Percentiles rank a stretch among this genome's conserved stretches.
Evolutionary conservation across 441 rosid genomes (phyloP).

Genomic region (Jatropha multifida): DNA sequence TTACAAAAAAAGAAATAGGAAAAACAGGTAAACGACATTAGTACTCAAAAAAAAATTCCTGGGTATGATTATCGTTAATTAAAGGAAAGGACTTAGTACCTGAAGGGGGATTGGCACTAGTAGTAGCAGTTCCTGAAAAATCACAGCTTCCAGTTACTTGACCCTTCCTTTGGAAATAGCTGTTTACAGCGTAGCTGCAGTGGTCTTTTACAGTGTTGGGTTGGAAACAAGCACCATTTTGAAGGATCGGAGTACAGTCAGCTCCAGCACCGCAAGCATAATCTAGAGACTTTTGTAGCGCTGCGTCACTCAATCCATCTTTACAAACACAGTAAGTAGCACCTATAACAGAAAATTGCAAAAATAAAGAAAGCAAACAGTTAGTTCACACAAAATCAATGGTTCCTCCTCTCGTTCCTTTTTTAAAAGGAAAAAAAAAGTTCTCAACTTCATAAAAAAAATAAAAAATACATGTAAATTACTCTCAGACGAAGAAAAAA

Average conservation of each 20-base stretch:
- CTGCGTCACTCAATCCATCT: slow-evolving; percentile 55
- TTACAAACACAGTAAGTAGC: slow-evolving; percentile 81
- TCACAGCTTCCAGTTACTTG: slow-evolving; percentile 65
- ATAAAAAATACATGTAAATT: too few relatives aligned
- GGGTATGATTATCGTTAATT: neutral
- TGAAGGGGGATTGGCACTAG: slow-evolving; percentile 48
- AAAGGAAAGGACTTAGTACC: slow-evolving; percentile 33
- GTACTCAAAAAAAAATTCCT: too few relatives aligned
- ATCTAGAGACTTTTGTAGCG: slow-evolving; percentile 68
- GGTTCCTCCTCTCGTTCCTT: neutral
- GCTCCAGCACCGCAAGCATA: slow-evolving; percentile 98
- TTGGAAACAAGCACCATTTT: slow-evolving; percentile 64
- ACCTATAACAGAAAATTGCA: slow-evolving; percentile 35
- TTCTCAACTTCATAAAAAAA: neutral
- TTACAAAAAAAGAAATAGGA: neutral
- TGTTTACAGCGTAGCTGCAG: slow-evolving; percentile 93
- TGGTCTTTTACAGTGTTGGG: slow-evolving; percentile 89
- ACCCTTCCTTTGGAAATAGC: slow-evolving; percentile 78
- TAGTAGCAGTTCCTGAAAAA: slow-evolving; percentile 63
- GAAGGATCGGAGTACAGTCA: slow-evolving; percentile 66
- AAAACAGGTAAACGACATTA: neutral
- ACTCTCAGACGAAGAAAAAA: too few relatives aligned
- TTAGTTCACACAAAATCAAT: slow-evolving; percentile 3
- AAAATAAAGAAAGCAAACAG: slow-evolving; percentile 6
- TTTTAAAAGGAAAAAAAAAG: neutral